Evolutionary conservation across 225 moss, liverwort and hornwort genomes (phyloP).

Genomic region (Marchantia polymorpha): DNA sequence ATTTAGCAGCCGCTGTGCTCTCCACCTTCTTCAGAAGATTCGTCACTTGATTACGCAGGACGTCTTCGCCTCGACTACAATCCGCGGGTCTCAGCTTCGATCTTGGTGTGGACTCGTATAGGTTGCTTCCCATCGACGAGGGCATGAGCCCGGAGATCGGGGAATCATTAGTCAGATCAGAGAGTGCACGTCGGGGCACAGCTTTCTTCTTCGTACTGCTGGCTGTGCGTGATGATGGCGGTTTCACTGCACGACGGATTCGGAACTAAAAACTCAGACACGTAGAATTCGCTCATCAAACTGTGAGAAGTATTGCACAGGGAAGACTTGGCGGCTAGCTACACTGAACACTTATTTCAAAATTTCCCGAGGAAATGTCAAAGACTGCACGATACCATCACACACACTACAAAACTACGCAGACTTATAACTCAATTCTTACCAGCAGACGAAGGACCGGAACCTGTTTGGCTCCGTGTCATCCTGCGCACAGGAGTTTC

Average conservation of each 20-base stretch:
- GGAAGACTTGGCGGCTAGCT: background rate
- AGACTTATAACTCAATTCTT: background rate
- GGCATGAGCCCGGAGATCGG: constrained; percentile 47
- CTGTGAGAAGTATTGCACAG: background rate
- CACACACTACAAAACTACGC: no score
- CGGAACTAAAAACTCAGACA: background rate
- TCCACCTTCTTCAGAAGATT: constrained; percentile 38
- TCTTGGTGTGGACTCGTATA: constrained; percentile 42
- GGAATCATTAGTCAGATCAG: constrained; percentile 50
- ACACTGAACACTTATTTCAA: no score
- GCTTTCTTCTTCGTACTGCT: constrained; percentile 34
- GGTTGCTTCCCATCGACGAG: constrained; percentile 22
- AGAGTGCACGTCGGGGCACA: constrained; percentile 25
- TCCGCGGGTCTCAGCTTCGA: constrained; percentile 37
- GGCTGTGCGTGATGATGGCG: constrained; percentile 13
- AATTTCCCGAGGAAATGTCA: no score
- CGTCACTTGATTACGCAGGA: constrained; percentile 43
- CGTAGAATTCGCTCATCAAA: background rate
- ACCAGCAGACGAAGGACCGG: constrained; percentile 36
- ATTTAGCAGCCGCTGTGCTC: constrained; percentile 8
- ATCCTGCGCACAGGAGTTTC: constrained; percentile 41
- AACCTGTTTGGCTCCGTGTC: constrained; percentile 42
- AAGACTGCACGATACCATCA: no score
- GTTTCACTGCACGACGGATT: constrained; percentile 27
- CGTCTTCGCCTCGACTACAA: constrained; percentile 33